Percentiles rank a stretch among this genome's conserved stretches.
Evolutionary conservation across 2,329 filamentous ascomycete genomes (phyloP).

Genomic region (Diplodia scrobiculata): DNA sequence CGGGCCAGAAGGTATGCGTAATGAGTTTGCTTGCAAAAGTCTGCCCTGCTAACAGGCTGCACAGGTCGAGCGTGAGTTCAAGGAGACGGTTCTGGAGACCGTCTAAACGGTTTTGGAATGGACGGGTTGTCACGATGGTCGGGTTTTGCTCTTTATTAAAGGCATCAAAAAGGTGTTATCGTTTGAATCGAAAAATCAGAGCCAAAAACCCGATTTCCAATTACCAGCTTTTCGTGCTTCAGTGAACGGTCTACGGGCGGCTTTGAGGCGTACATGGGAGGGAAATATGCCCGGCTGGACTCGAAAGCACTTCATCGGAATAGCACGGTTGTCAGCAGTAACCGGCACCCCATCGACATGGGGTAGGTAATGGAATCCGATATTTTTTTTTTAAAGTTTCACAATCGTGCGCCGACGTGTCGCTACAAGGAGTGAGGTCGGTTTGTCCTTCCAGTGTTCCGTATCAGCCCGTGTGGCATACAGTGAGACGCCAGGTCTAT

Average conservation of each 20-base stretch:
- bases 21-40: not conserved
- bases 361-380: slow-evolving; percentile 12
- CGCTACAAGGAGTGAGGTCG: not conserved
- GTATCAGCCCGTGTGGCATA: not conserved
- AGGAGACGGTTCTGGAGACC: slow-evolving; percentile 91
- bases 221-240: slow-evolving; percentile 22
- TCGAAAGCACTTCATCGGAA: slow-evolving; percentile 2
- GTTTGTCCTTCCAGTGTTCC: not conserved
- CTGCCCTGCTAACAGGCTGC: slow-evolving; percentile 5
- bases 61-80: slow-evolving; percentile 86
- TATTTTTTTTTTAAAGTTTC: slow-evolving; percentile 2
- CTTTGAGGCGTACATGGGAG: slow-evolving; percentile 18
- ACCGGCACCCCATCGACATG: not conserved
- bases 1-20: slow-evolving; percentile 83
- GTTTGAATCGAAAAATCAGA: slow-evolving; percentile 30
- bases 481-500: not conserved
- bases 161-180: slow-evolving; percentile 48
- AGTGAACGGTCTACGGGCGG: slow-evolving; percentile 23
- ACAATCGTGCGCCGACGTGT: not conserved
- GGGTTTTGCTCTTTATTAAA: slow-evolving; percentile 37
- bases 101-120: slow-evolving; percentile 67
- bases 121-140: slow-evolving; percentile 34
- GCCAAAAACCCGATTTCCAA: slow-evolving; percentile 29
- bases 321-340: not conserved
- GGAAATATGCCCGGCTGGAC: slow-evolving; percentile 14